Conservation (phyloP, 306 rosid genomes). For the Cicer chorassanicum region DNA sequence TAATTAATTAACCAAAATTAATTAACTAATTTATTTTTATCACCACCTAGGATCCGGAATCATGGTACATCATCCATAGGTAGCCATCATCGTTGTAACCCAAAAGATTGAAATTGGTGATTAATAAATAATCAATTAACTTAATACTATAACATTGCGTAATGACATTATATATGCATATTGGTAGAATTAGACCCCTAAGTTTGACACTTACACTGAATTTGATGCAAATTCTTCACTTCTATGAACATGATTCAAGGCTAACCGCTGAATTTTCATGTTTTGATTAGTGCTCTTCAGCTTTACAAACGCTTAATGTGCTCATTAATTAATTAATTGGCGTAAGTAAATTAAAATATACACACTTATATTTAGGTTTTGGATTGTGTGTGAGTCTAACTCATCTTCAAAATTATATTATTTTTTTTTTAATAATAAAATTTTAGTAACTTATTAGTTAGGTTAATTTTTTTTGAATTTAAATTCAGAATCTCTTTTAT, state of each 20-base stretch:
- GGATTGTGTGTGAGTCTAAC: no score
- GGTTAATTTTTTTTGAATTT: no score
- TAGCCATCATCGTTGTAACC: conserved; percentile 40
- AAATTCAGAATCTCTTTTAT: no score
- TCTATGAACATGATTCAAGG: conserved; percentile 62
- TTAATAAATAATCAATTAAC: conserved; percentile 42
- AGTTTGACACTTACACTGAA: conserved; percentile 73
- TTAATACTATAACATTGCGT: conserved; percentile 7
- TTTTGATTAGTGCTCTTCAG: conserved; percentile 42
- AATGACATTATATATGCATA: neutral
- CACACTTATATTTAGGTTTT: no score
- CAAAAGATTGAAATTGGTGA: conserved; percentile 37
- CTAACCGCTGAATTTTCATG: conserved; percentile 43
- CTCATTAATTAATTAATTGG: conserved; percentile 28
- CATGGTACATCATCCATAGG: conserved; percentile 45
- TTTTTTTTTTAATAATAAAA: no score
- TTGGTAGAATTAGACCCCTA: conserved; percentile 46
- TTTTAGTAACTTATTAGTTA: no score
- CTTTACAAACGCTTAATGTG: conserved; percentile 29
- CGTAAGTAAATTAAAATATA: conserved; percentile 10
- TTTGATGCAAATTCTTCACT: conserved; percentile 68
- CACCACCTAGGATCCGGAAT: conserved; percentile 68
- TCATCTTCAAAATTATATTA: no score
- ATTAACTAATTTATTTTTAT: conserved; percentile 26
- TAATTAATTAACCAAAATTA: neutral